Evolutionary conservation across 2,329 filamentous ascomycete genomes (phyloP).

Genomic region (Neofusicoccum cordaticola): DNA sequence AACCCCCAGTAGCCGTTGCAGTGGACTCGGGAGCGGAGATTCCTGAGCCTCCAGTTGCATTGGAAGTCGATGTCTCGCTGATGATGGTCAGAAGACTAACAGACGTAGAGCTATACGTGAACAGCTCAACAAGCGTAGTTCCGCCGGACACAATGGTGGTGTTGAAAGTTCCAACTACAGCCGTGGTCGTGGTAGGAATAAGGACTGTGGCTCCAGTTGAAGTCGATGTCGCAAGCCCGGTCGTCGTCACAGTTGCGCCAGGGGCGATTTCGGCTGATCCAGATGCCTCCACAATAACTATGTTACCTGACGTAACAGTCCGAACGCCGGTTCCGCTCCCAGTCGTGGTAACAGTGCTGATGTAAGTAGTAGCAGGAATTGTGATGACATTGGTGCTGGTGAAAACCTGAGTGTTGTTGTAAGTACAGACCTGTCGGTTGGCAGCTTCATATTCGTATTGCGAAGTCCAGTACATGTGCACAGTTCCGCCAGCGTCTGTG

Average conservation of each 20-base stretch:
- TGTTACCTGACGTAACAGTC: constrained; percentile 1
- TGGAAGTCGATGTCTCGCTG: constrained; percentile 1
- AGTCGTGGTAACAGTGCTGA: background rate
- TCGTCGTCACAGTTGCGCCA: background rate
- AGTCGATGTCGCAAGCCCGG: background rate
- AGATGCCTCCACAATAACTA: constrained; percentile 4
- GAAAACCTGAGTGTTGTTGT: constrained; percentile 11
- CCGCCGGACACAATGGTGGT: background rate
- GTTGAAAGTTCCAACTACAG: background rate
- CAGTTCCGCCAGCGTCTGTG: constrained; percentile 3
- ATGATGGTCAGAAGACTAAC: constrained; percentile 3
- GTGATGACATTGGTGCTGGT: constrained; percentile 8
- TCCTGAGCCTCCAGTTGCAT: constrained; percentile 20
- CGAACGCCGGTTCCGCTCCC: background rate
- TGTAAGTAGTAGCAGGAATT: background rate
- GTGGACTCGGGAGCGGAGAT: constrained; percentile 8
- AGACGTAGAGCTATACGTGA: constrained; percentile 4
- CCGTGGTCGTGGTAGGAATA: background rate
- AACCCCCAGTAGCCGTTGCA: background rate
- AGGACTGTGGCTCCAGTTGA: background rate
- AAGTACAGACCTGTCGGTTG: constrained; percentile 5
- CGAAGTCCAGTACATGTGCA: constrained; percentile 12
- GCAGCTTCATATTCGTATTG: background rate
- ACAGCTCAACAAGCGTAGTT: background rate
- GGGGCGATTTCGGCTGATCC: background rate